Conservation (phyloP, 495 filamentous ascomycete species). For the Evansstolkia leycettana region DNA sequence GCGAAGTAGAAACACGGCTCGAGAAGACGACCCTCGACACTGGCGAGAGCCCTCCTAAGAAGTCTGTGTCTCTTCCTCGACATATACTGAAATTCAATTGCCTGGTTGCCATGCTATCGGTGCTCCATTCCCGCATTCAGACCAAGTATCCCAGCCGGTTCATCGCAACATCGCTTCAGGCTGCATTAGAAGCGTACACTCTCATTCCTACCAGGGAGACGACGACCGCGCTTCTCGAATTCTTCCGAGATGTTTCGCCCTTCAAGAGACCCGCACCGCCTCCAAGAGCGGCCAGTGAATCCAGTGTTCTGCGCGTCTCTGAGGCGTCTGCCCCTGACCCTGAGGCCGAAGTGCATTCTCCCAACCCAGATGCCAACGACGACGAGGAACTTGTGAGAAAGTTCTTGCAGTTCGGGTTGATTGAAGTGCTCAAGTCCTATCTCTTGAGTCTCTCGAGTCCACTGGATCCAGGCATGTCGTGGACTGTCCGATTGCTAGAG, state of each 20-base stretch:
- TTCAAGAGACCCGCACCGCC: constrained; percentile 64
- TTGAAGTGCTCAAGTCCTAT: constrained; percentile 76
- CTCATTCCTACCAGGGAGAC: constrained; percentile 45
- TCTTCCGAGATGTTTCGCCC: constrained; percentile 62
- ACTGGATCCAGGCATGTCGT: constrained; percentile 55
- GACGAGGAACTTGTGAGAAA: constrained; percentile 46
- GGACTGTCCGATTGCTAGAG: constrained; percentile 67
- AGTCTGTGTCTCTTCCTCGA: constrained; percentile 11
- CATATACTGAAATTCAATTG: constrained; percentile 53
- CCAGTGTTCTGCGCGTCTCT: constrained; percentile 19
- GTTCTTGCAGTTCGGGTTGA: constrained; percentile 74
- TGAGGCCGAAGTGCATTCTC: constrained; percentile 51
- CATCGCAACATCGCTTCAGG: constrained; percentile 75
- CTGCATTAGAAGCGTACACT: constrained; percentile 57
- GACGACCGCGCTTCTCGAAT: constrained; percentile 61
- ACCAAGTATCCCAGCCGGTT: constrained; percentile 90
- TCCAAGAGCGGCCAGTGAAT: constrained; percentile 48
- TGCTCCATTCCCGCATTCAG: constrained; percentile 77
- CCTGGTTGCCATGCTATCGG: constrained; percentile 66
- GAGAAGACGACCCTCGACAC: neutral
- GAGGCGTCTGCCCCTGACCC: constrained; percentile 62
- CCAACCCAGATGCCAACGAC: constrained; percentile 39
- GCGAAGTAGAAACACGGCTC: neutral
- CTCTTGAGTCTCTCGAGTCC: constrained; percentile 41
- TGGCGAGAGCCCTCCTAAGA: neutral